A percentile compares a stretch with the other conserved stretches of the same genome.
Conservation (phyloP, 106 monocot species). For the Chionographis japonica region DNA sequence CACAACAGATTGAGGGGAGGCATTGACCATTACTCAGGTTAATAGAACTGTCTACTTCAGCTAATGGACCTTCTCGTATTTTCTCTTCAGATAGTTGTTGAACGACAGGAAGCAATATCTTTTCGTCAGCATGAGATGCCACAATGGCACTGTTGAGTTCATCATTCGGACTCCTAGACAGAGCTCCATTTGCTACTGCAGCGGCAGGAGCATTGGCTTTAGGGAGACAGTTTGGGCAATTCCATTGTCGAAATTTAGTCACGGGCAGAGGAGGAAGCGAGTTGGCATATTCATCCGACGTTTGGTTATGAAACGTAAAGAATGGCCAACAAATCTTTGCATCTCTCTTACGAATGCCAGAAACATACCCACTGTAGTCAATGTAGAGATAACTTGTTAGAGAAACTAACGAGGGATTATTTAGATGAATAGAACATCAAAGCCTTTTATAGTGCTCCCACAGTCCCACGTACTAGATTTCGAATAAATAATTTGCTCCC, state of each 20-base stretch:
- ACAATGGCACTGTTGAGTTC: constrained; percentile 14
- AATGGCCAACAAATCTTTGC: constrained; percentile 54
- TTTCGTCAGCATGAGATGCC: constrained; percentile 9
- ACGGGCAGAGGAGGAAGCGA: constrained; percentile 39
- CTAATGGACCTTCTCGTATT: constrained; percentile 1
- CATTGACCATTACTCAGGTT: constrained; percentile 2
- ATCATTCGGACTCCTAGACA: constrained; percentile 5
- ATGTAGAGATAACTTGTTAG: constrained; percentile 8
- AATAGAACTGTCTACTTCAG: constrained; percentile 1
- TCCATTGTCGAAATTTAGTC: constrained; percentile 69
- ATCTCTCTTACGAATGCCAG: constrained; percentile 46
- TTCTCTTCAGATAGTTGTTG: constrained; percentile 7
- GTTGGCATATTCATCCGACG: constrained; percentile 12
- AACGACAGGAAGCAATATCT: constrained; percentile 1
- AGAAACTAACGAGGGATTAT: background rate
- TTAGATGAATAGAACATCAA: background rate
- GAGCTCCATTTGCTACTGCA: constrained; percentile 10
- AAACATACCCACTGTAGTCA: constrained; percentile 50
- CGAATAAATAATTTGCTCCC: background rate
- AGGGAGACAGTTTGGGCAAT: constrained; percentile 50
- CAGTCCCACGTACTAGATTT: background rate
- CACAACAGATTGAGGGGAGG: constrained; percentile 1
- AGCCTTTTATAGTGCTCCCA: background rate
- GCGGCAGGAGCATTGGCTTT: constrained; percentile 14
- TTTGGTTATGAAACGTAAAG: constrained; percentile 6